Percentiles rank a stretch among this genome's conserved stretches.
phyloP scores from a whole-genome alignment of 352 stramenopile species.

The Globisporangium carolinianum region DNA sequence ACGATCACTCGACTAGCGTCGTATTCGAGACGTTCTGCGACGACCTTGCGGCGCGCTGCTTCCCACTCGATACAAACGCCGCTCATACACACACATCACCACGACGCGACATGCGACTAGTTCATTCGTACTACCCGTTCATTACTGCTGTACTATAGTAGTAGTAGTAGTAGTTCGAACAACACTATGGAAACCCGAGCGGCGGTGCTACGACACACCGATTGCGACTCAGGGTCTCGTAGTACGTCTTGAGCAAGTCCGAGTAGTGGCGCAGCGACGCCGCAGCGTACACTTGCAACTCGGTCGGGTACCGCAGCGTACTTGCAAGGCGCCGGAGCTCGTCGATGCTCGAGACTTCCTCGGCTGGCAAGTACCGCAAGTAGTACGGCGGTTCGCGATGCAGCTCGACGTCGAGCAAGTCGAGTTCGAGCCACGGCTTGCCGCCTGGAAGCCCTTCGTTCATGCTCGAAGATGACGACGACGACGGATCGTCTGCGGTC shows the following conservation, averaged over 20 bases:
- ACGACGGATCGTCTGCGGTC: constrained; percentile 25
- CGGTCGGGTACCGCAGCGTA: constrained; percentile 42
- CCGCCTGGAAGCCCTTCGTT: constrained; percentile 55
- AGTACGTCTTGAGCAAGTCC: constrained; percentile 66
- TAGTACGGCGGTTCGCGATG: constrained; percentile 65
- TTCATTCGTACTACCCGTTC: neutral
- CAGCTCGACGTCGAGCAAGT: constrained; percentile 48
- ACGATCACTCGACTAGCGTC: no score
- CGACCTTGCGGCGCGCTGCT: no score
- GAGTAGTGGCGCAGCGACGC: constrained; percentile 56
- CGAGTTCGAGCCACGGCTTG: constrained; percentile 47
- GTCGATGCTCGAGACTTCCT: constrained; percentile 55
- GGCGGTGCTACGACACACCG: constrained; percentile 40
- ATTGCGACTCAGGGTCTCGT: constrained; percentile 35
- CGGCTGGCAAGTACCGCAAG: constrained; percentile 55
- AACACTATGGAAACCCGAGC: constrained; percentile 37
- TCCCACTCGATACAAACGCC: no score
- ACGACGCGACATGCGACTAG: no score
- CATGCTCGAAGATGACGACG: constrained; percentile 18
- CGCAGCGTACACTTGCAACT: constrained; percentile 52
- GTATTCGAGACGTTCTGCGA: no score
- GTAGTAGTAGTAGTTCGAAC: neutral
- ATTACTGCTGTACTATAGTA: neutral
- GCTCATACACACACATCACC: no score
- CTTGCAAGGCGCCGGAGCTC: constrained; percentile 49